phyloP scores from a whole-genome alignment of 129 eudicot genomes.

The Centrapalus pauciflorus region DNA sequence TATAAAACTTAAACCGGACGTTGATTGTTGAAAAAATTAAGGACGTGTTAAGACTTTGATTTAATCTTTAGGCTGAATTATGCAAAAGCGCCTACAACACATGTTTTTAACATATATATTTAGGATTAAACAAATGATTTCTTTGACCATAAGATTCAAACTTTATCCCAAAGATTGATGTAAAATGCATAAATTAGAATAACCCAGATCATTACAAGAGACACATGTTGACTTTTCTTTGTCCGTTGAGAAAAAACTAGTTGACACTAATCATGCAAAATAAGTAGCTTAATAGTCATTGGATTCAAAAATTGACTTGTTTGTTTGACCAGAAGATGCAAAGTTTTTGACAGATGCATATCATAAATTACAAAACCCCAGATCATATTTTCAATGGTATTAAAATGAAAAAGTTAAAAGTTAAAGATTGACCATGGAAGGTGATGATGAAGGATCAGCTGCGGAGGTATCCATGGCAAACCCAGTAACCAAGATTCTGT shows the following conservation, averaged over 20 bases:
- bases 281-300: too few relatives aligned
- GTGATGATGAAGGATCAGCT: slow-evolving; percentile 21
- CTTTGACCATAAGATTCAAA: neutral
- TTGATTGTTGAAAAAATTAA: neutral
- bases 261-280: too few relatives aligned
- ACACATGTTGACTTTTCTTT: too few relatives aligned
- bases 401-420: neutral
- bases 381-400: neutral
- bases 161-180: neutral
- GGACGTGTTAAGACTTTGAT: neutral
- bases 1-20: neutral
- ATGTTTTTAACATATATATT: neutral
- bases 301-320: too few relatives aligned
- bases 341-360: too few relatives aligned
- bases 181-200: neutral
- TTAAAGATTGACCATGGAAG: slow-evolving; percentile 20
- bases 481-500: slow-evolving; percentile 8
- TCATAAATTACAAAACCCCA: neutral
- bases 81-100: too few relatives aligned
- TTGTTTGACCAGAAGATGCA: too few relatives aligned
- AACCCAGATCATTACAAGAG: neutral
- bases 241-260: too few relatives aligned
- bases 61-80: too few relatives aligned
- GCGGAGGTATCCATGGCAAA: slow-evolving; percentile 22
- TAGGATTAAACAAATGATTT: neutral